Base-by-base conservation (phyloP, 2,329 filamentous ascomycete species). In the Colletotrichum camelliae region DNA sequence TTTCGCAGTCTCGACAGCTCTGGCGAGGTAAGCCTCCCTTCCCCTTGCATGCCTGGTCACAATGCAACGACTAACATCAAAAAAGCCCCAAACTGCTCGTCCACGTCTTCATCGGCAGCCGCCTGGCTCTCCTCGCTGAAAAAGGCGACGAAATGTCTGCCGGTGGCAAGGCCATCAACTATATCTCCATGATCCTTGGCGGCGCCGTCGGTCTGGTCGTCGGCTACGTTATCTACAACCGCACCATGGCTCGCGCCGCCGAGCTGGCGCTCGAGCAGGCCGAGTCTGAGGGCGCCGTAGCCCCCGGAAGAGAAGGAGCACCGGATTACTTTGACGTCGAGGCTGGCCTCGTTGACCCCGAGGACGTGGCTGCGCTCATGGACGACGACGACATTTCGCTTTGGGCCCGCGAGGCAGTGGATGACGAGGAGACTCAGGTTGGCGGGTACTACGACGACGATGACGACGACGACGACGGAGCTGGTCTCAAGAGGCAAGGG, bases 51-150 rank as follows among this genome's bases (percentile, higher is more conserved):
- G 48, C 35, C 7, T 18, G 24, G 27, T 29, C 21, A 60, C 67
- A 18, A 10, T 57, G 57, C 58, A 27, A 24, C 18, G 10, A 31
- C 76, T 77, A 37, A 81, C 52, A 21, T 10, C 9, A 37, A 31
- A 68, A 68, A 67, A 91, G 89, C 16, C 97, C 97, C 8, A 99
- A 98, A 82, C 88, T 99, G 21, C 88, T 98, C 75, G 93, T 99
- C 67, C 95, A 98, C 82, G 92, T 98, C 80, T 99, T 98, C 86
- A 95, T 99, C 80, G 97, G 97, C 77, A 93, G 91, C 81, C 91
- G 96, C 71, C 88, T 99, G 18, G 95, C 95, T 60, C 88, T 93
- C 68, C 91, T 99, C 39, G 95, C 94, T n/a, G 94, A 98, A 80
- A 91, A 92, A 72, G 94, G 93, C 77, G 95, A 95, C 81, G 91